Conservation (phyloP, 306 rosid species). For the Cucurbita maxima region DNA sequence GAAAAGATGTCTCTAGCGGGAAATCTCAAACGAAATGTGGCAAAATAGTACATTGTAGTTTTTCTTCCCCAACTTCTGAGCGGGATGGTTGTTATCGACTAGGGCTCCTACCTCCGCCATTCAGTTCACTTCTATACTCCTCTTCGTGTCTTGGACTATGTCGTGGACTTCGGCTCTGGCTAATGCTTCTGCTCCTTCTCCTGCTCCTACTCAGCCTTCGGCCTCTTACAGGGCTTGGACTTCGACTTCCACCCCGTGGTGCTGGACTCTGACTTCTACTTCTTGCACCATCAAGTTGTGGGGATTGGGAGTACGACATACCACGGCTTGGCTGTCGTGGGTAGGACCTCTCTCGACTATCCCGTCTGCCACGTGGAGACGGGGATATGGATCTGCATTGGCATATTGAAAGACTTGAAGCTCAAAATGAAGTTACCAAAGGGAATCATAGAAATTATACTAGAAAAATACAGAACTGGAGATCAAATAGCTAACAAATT, state of each 20-base stretch:
- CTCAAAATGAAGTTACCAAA: background rate
- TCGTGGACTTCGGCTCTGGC: constrained; percentile 27
- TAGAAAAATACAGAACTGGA: background rate
- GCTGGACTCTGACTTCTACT: constrained; percentile 59
- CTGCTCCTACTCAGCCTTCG: background rate
- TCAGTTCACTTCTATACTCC: constrained; percentile 30
- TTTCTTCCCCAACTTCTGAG: background rate
- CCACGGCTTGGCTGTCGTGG: constrained; percentile 31
- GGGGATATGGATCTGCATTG: constrained; percentile 62
- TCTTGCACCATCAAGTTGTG: constrained; percentile 48
- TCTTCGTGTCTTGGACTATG: constrained; percentile 16
- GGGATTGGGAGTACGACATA: constrained; percentile 53
- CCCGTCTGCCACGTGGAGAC: constrained; percentile 58
- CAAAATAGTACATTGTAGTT: background rate
- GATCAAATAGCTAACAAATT: background rate
- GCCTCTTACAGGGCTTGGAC: background rate
- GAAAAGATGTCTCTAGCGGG: background rate
- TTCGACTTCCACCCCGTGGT: constrained; percentile 23
- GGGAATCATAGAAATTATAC: background rate
- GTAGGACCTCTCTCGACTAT: constrained; percentile 48
- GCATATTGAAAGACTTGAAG: background rate
- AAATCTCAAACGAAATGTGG: background rate
- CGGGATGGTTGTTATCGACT: constrained; percentile 11
- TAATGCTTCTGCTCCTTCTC: constrained; percentile 31
- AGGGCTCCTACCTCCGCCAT: constrained; percentile 43